Evolutionary conservation across 2,329 filamentous ascomycete species (phyloP).

Genomic region (Fusarium fujikuroi): DNA sequence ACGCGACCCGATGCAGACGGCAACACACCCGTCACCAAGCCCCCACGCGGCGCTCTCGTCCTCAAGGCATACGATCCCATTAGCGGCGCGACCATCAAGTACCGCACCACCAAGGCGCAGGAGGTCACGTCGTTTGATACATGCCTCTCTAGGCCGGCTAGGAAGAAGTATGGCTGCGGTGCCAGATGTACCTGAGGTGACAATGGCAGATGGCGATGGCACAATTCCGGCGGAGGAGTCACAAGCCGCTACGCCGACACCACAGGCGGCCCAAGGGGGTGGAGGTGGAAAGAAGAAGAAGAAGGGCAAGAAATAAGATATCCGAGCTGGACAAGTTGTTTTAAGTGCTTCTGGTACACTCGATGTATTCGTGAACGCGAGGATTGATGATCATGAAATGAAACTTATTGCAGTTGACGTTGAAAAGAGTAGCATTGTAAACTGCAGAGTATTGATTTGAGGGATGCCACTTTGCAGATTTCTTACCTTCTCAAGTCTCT

Average conservation of each 20-base stretch:
- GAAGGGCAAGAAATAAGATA: constrained; percentile 60
- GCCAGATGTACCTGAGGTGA: constrained; percentile 55
- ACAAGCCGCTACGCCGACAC: constrained; percentile 41
- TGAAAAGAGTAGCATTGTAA: background rate
- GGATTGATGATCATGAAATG: background rate
- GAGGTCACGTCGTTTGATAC: constrained; percentile 86
- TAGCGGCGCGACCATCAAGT: constrained; percentile 87
- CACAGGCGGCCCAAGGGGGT: constrained; percentile 44
- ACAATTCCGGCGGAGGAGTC: constrained; percentile 41
- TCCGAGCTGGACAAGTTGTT: background rate
- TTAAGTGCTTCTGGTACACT: background rate
- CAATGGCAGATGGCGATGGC: constrained; percentile 54
- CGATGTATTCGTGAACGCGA: background rate
- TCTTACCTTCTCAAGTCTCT: background rate
- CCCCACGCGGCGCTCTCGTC: constrained; percentile 75
- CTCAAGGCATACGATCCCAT: constrained; percentile 90
- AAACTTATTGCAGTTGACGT: background rate
- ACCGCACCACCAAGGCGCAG: constrained; percentile 88
- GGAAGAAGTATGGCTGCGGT: constrained; percentile 75
- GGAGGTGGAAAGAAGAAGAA: constrained; percentile 69
- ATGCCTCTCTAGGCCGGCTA: constrained; percentile 76
- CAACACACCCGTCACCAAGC: constrained; percentile 51
- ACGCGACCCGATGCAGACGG: constrained; percentile 44
- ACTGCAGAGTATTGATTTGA: background rate
- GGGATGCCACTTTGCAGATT: background rate